Conservation (phyloP, 192 early-diverging fungal genomes). For the Funneliformis geosporum region DNA sequence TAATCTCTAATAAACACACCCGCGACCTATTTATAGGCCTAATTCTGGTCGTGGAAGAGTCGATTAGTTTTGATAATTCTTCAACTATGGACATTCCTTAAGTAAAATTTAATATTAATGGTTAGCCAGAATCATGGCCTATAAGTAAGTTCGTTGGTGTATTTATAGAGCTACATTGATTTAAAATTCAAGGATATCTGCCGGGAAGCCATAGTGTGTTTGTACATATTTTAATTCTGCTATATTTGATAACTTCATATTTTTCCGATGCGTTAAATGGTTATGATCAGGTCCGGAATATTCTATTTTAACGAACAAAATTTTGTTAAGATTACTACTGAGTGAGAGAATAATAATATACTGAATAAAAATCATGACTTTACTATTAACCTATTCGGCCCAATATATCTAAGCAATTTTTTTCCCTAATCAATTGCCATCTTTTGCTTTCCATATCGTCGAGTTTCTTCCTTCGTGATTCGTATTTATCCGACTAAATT, state of each 20-base stretch:
- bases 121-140: background rate
- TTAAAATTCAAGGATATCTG: constrained; percentile 27
- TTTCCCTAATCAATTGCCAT: constrained; percentile 14
- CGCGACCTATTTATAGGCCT: background rate
- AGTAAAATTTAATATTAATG: too few species aligned
- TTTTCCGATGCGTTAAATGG: background rate
- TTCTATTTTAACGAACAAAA: background rate
- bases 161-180: background rate
- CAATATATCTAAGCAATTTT: background rate
- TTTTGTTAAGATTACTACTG: background rate
- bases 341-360: background rate
- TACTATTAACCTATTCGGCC: constrained; percentile 1
- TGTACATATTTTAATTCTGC: constrained; percentile 9
- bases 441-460: background rate
- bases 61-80: background rate
- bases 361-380: background rate
- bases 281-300: constrained; percentile 13
- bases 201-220: constrained; percentile 27
- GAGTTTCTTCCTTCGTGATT: background rate
- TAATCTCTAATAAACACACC: background rate
- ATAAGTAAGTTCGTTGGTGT: background rate
- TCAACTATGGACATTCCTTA: too few species aligned
- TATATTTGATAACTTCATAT: background rate
- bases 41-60: background rate
- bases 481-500: background rate